phyloP scores from a whole-genome alignment of 1,284 basidiomycete species.

The Cystobasidium slooffiae region DNA sequence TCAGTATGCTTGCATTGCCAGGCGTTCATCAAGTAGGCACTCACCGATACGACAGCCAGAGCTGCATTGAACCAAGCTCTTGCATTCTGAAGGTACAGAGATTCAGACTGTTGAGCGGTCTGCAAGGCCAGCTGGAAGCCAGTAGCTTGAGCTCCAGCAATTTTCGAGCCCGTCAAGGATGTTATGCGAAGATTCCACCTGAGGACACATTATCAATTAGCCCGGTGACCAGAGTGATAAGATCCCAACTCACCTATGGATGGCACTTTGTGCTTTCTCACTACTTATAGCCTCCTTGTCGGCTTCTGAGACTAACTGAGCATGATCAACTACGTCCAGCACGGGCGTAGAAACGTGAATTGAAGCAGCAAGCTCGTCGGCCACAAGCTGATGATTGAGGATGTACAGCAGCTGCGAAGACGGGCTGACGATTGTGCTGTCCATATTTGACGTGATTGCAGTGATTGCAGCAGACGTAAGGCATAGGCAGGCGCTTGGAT shows the following conservation, averaged over 20 bases:
- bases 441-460: constrained; percentile 8
- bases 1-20: neutral
- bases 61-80: constrained; percentile 41
- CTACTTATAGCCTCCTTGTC: constrained; percentile 11
- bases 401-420: constrained; percentile 28
- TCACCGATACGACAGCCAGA: constrained; percentile 23
- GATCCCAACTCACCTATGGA: constrained; percentile 15
- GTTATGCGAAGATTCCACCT: constrained; percentile 42
- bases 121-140: constrained; percentile 32
- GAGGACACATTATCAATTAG: neutral
- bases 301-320: constrained; percentile 23
- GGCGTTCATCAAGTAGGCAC: neutral
- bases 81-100: constrained; percentile 24
- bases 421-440: neutral
- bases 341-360: neutral
- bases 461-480: neutral
- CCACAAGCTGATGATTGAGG: constrained; percentile 41
- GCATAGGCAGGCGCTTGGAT: neutral
- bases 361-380: constrained; percentile 36
- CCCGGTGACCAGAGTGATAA: neutral
- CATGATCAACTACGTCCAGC: constrained; percentile 11
- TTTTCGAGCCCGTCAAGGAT: constrained; percentile 33
- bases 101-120: constrained; percentile 30
- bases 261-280: constrained; percentile 25
- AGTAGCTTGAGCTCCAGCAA: constrained; percentile 31